Conservation (phyloP, 441 rosid species). For the Corymbia calophylla region DNA sequence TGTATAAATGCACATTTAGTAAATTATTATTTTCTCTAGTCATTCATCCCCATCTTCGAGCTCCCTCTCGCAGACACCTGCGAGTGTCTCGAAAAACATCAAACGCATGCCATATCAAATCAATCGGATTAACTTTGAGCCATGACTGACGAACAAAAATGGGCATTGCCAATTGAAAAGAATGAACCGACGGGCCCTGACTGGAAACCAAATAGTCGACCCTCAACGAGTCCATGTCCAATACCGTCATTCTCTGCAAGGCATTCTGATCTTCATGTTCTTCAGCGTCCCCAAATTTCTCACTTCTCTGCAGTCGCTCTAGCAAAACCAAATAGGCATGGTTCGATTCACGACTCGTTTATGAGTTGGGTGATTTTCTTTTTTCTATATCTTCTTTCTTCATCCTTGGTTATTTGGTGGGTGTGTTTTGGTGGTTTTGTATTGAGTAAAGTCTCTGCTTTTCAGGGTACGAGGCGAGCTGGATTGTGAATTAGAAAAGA, state of each 20-base stretch:
- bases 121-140: neutral
- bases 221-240: neutral
- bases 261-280: too few species aligned
- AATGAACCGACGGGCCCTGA: neutral
- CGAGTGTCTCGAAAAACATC: neutral
- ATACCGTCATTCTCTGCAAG: too few species aligned
- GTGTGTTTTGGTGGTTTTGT: neutral
- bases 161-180: neutral
- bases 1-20: too few species aligned
- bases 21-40: neutral
- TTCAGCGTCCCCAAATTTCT: neutral
- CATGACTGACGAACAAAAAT: neutral
- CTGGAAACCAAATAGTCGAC: neutral
- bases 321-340: neutral
- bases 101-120: neutral
- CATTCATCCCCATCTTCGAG: neutral
- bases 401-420: neutral
- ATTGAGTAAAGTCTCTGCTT: neutral
- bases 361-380: neutral
- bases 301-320: neutral
- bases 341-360: neutral
- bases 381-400: neutral
- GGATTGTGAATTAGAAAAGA: neutral
- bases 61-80: neutral
- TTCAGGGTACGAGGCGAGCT: neutral